These are phyloP conservation scores for Boletus pseudo-olivaceus DNA, from an alignment of 768 basidiomycete genomes.

Conservation along the genomic window DNA sequence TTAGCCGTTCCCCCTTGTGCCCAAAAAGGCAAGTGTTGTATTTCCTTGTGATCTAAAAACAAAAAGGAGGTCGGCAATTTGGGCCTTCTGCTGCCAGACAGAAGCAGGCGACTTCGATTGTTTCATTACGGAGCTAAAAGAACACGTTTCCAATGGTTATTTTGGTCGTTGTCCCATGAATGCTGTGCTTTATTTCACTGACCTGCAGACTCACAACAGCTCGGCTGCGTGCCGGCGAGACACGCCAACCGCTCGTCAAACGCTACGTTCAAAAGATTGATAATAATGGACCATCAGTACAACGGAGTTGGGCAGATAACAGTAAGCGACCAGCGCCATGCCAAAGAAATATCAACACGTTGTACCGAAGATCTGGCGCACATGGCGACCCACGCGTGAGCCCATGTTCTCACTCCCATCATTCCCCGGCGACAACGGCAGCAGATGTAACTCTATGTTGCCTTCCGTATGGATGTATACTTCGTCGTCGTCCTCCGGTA, in stretches of 20 bases:
- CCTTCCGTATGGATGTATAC: constrained; percentile 29
- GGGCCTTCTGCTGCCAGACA: background rate
- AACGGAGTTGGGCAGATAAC: background rate
- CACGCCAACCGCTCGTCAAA: background rate
- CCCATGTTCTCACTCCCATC: constrained; percentile 11
- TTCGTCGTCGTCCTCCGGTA: constrained; percentile 28
- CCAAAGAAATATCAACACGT: background rate
- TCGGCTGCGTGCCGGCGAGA: constrained; percentile 8
- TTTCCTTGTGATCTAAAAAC: constrained; percentile 20
- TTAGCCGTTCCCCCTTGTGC: constrained; percentile 24
- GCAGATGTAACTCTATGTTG: constrained; percentile 20
- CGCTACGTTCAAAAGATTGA: background rate
- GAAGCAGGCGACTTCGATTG: constrained; percentile 2
- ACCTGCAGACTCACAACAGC: constrained; percentile 1
- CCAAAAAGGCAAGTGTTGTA: constrained; percentile 32
- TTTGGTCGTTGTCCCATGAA: background rate
- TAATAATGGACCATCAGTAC: background rate
- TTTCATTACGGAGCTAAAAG: constrained; percentile 17
- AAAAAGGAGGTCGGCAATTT: constrained; percentile 24
- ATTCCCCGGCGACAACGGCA: constrained; percentile 3
- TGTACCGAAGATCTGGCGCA: constrained; percentile 26
- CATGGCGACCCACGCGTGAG: constrained; percentile 26
- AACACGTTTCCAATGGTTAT: constrained; percentile 3
- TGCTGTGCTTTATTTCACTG: background rate
- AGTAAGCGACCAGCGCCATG: constrained; percentile 18